Percentiles rank a stretch among this genome's conserved stretches.
Evolutionary conservation across 176 grass and related monocot genomes (phyloP).

Genomic region (Leersia perrieri): DNA sequence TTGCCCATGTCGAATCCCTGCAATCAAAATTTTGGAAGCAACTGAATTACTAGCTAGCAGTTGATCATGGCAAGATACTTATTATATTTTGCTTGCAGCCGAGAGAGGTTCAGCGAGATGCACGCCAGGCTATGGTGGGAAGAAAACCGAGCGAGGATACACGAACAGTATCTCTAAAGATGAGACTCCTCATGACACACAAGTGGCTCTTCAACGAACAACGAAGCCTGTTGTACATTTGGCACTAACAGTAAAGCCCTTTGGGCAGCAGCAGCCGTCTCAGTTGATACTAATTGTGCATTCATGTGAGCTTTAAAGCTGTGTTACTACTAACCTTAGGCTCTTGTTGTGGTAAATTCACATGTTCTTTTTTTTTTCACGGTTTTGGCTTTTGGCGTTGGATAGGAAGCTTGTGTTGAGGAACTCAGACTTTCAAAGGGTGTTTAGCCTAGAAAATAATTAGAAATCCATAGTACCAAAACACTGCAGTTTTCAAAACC

Average conservation of each 20-base stretch:
- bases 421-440: neutral
- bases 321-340: constrained; percentile 23
- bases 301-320: neutral
- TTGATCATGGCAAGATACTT: neutral
- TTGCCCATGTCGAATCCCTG: neutral
- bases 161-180: constrained; percentile 84
- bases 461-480: neutral
- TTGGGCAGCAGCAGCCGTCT: neutral
- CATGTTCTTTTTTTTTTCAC: neutral
- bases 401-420: constrained; percentile 20
- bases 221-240: constrained; percentile 44
- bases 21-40: neutral
- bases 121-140: constrained; percentile 97
- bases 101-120: constrained; percentile 94
- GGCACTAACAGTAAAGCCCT: constrained; percentile 21
- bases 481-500: neutral
- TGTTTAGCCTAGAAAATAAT: constrained; percentile 8
- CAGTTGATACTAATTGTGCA: neutral
- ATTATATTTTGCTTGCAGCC: constrained; percentile 44
- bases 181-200: neutral
- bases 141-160: constrained; percentile 86
- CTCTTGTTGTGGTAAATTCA: neutral
- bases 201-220: neutral
- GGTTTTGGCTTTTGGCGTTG: neutral
- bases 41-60: neutral